These are phyloP conservation scores for Viola pubescens DNA, from an alignment of 441 rosid genomes.

Conservation along the genomic window DNA sequence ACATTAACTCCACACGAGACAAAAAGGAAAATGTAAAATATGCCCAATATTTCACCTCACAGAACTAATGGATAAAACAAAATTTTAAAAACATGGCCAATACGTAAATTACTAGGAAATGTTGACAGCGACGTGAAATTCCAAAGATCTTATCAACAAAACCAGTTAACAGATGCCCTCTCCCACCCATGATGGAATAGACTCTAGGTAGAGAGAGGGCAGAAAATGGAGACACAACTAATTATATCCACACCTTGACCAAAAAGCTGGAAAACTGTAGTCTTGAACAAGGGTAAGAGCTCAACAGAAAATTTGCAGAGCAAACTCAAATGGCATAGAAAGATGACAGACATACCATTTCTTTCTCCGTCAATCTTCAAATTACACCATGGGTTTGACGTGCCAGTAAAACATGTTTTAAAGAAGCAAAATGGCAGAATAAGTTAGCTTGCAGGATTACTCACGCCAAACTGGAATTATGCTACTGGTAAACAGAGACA, in stretches of 20 bases:
- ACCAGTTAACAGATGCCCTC: too few species aligned
- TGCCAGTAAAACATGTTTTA: constrained; percentile 18
- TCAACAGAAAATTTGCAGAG: neutral
- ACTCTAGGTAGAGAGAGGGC: too few species aligned
- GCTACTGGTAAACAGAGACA: neutral
- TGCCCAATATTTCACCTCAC: constrained; percentile 1
- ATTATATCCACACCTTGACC: too few species aligned
- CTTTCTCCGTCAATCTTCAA: constrained; percentile 69
- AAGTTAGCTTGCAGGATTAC: constrained; percentile 24
- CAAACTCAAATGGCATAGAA: neutral
- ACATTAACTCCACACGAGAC: too few species aligned
- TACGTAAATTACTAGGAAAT: neutral
- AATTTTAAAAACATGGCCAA: constrained; percentile 3
- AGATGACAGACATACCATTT: constrained; percentile 56
- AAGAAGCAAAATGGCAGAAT: constrained; percentile 16
- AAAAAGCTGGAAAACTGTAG: neutral
- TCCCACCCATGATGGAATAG: too few species aligned
- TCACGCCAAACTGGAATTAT: constrained; percentile 13
- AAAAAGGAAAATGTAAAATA: neutral
- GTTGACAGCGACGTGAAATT: neutral
- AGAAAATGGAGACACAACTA: too few species aligned
- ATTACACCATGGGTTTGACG: constrained; percentile 17
- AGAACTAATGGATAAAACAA: constrained; percentile 14
- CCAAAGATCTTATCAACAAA: neutral
- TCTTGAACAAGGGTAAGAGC: neutral